A percentile compares a stretch with the other conserved stretches of the same genome.
These are phyloP conservation scores for Trypanosoma platydactyli DNA, from an alignment of 208 protist species.

Conservation along the genomic window DNA sequence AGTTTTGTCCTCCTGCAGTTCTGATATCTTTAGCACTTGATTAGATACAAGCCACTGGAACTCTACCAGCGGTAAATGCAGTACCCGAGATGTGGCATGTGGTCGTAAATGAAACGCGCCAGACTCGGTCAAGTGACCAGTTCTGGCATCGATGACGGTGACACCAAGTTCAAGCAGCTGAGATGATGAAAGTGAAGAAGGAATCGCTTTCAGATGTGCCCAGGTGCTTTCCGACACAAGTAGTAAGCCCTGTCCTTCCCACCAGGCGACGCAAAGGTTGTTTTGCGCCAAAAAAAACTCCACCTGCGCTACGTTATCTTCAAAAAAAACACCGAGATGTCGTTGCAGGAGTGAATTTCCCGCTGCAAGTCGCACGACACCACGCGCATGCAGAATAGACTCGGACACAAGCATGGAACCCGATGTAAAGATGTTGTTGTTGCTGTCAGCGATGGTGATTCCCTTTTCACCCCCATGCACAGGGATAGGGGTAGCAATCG, in stretches of 20 bases:
- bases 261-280: conserved; percentile 35
- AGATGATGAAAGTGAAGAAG: background rate
- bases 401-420: background rate
- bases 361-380: conserved; percentile 16
- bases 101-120: conserved; percentile 46
- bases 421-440: background rate
- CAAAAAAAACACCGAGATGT: conserved; percentile 41
- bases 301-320: conserved; percentile 5
- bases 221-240: conserved; percentile 35
- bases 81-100: conserved; percentile 35
- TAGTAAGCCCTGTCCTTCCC: conserved; percentile 42
- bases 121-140: conserved; percentile 57
- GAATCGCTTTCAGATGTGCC: conserved; percentile 27
- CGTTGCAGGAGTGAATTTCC: conserved; percentile 30
- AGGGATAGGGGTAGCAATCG: background rate
- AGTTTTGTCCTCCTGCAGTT: conserved; percentile 17
- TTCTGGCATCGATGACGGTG: conserved; percentile 35
- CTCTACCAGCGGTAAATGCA: conserved; percentile 49
- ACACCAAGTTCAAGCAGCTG: conserved; percentile 52
- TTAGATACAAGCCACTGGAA: conserved; percentile 58
- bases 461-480: background rate
- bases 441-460: background rate
- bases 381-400: conserved; percentile 24
- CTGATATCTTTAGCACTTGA: conserved; percentile 42
- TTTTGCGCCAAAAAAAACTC: conserved; percentile 19